Evolutionary conservation across 805 yeast genomes (phyloP), one percentile per base, ranked within the genome.

Genomic region (Barnettozyma vustinii): DNA sequence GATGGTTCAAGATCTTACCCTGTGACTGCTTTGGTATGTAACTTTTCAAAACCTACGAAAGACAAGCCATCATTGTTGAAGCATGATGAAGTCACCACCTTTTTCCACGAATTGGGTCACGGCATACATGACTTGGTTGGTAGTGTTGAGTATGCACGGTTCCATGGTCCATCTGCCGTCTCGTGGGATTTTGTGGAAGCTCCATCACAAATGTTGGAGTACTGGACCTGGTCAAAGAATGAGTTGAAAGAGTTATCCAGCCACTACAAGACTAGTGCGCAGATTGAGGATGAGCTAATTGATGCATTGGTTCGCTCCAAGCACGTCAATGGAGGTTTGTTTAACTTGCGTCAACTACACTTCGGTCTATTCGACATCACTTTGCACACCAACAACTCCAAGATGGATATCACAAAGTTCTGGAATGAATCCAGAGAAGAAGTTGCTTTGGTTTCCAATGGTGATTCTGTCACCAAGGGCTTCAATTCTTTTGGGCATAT

Each of bases 21-120:
- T 1, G 82, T 82, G 1, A 83, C 94, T 6, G 85, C 90, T 0
- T 71, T 88, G 52, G 94, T 88, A 30, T 87, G 96, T 70, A 88
- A 87, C 66, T 88, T 88, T 65, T 83, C 94, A 27, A 83, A 83
- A 61, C 89, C 92, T 40, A 76, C 84, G 5, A 67, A 70, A 16
- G 77, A 73, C 23, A 85, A 82, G 61, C 95, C 92, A 19, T 79
- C 91, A 1, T 71, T 88, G 56, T 74, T 88, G 58, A 83, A 83
- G 58, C 96, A 88, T 63, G 73, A 72, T 54, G 95, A 87, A 63
- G 87, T 87, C 12, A 81, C 81, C 20, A 88, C 96, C 0, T 84
- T 88, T 56, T 88, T 88, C 81, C 96, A 88, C 62, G 96, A 88
- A 66, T 74, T 87, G 55, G 96, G 96, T 23, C 96, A 88, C 61